Percentiles rank a stretch among this genome's conserved stretches.
Evolutionary conservation across 495 filamentous ascomycete genomes (phyloP).

Genomic region (Hypoxylon fragiforme): DNA sequence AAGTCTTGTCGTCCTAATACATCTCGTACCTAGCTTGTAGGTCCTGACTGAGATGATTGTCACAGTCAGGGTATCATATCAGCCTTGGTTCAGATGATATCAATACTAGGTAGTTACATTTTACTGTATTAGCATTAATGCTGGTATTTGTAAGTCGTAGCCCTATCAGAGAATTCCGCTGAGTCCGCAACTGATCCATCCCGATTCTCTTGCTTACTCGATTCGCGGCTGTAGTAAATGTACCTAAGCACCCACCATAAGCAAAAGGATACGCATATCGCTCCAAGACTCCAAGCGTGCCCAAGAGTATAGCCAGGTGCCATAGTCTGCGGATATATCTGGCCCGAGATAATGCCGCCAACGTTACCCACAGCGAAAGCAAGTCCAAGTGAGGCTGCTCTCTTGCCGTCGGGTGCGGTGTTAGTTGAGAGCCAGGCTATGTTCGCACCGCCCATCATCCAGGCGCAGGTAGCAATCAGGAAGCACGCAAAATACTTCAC

Average conservation of each 20-base stretch:
- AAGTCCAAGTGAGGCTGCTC: slow-evolving; percentile 48
- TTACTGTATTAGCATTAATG: slow-evolving; percentile 27
- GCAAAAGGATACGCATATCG: slow-evolving; percentile 28
- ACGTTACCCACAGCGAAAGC: slow-evolving; percentile 44
- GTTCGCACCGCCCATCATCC: slow-evolving; percentile 48
- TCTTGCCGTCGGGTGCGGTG: slow-evolving; percentile 47
- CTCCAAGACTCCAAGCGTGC: slow-evolving; percentile 39
- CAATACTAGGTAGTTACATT: no score
- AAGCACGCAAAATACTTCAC: slow-evolving; percentile 69
- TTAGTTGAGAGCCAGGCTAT: slow-evolving; percentile 62
- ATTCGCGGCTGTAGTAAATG: slow-evolving; percentile 32
- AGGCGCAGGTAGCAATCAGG: slow-evolving; percentile 58
- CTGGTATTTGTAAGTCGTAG: slow-evolving; percentile 34
- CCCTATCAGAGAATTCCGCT: slow-evolving; percentile 28
- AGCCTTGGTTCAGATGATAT: no score
- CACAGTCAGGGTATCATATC: no score
- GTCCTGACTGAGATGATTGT: no score
- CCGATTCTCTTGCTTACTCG: slow-evolving; percentile 17
- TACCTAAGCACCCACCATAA: slow-evolving; percentile 34
- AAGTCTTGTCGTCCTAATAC: no score
- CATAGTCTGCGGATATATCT: slow-evolving; percentile 38
- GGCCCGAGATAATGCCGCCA: slow-evolving; percentile 43
- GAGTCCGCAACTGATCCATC: slow-evolving; percentile 7
- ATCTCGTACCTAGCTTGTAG: no score
- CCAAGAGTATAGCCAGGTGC: slow-evolving; percentile 37